Evolutionary conservation across 176 grass and related monocot species (phyloP), one percentile per base, ranked within the genome.

Genomic region (Thalia dealbata): DNA sequence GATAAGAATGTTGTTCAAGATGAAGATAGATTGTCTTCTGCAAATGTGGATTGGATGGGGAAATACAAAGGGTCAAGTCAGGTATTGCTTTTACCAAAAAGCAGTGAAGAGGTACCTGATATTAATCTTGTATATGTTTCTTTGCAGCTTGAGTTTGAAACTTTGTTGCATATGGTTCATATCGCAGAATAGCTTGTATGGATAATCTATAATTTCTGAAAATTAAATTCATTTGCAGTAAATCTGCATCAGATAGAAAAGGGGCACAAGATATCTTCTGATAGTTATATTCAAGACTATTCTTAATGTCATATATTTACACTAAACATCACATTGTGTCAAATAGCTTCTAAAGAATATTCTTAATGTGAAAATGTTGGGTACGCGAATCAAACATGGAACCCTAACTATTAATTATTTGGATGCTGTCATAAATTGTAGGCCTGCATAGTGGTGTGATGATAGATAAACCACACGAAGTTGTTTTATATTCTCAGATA

Each of bases 21-120:
- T 73, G 30, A 89, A 78, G 92, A 96, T 70, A 89, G 86, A 73
- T 38, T 96, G 11, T 82, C 81, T 61, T 84, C 86, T 79, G 86
- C 89, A 78, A 96, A 96, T 50, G 70, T 81, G 41, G 92, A 96
- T 65, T 96, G 92, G 92, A 85, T 92, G 86, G 75, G 86, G 27
- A 96, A 90, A 80, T 96, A 96, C 72, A 89, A 71, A 68, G 92
- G 92, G 43, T 38, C 86, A 73, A 92, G 92, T 75, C 86, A 82
- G 72, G 82, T 96, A 77, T 50, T 92, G 48, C 92, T 96, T 69
- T 79, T 96, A 85, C 89, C 92, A 65, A 92, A 82, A 83, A 87
- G 46, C 79, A 86, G 82, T 80, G 27, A 74, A 69, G 86, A 96
- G 89, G 89, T 92, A 78, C 56, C 28, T 67, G 7, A 41, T 64